Conservation (phyloP, 495 filamentous ascomycete genomes). For the Podospora appendiculata region DNA sequence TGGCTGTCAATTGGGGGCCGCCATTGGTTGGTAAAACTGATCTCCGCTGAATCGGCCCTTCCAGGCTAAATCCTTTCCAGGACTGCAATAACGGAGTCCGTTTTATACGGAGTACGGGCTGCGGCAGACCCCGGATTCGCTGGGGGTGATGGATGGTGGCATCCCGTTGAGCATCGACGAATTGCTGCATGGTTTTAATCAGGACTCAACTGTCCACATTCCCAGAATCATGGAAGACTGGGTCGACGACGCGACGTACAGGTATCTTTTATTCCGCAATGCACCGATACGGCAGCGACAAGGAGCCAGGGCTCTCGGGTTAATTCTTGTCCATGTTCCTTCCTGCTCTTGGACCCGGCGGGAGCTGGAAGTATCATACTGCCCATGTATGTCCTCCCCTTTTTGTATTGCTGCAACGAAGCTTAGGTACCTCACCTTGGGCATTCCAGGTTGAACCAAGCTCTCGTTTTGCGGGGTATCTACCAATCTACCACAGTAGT, state of each 20-base stretch:
- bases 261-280: too few species aligned
- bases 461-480: conserved; percentile 3
- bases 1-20: conserved; percentile 14
- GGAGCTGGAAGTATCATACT: neutral
- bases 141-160: conserved; percentile 17
- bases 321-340: too few species aligned
- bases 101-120: conserved; percentile 13
- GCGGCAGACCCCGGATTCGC: conserved; percentile 25
- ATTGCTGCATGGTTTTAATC: conserved; percentile 2
- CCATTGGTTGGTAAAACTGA: conserved; percentile 25
- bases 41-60: conserved; percentile 30
- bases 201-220: too few species aligned
- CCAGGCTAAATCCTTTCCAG: conserved; percentile 27
- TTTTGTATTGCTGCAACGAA: too few species aligned
- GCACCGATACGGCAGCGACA: too few species aligned
- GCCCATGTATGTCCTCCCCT: neutral
- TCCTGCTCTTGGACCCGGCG: neutral
- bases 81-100: conserved; percentile 21
- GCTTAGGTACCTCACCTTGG: conserved; percentile 6
- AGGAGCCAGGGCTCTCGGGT: too few species aligned
- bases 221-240: too few species aligned
- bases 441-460: neutral
- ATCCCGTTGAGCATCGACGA: conserved; percentile 14
- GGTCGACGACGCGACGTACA: too few species aligned
- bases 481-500: neutral